Conservation (phyloP, 352 stramenopile species). For the Pythium volutum region DNA sequence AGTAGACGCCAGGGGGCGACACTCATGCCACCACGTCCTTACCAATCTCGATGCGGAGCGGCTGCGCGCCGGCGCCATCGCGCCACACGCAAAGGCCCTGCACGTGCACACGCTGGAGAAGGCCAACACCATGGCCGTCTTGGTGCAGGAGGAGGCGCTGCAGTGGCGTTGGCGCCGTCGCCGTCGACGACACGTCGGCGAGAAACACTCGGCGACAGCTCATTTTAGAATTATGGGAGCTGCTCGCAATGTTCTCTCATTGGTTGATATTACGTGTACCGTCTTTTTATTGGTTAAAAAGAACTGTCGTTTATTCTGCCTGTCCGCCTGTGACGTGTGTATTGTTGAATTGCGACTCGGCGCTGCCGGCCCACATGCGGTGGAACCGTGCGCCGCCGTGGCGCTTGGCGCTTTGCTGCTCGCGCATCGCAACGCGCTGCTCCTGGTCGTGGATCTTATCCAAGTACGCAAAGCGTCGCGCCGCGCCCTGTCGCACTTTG, state of each 20-base stretch:
- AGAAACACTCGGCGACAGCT: slow-evolving; percentile 19
- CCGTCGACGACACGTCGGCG: slow-evolving; percentile 13
- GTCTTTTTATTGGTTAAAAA: slow-evolving; percentile 22
- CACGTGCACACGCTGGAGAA: slow-evolving; percentile 17
- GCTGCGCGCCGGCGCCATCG: slow-evolving; percentile 9
- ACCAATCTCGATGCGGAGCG: slow-evolving; percentile 21
- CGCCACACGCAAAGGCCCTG: slow-evolving; percentile 20
- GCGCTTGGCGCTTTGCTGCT: slow-evolving; percentile 63
- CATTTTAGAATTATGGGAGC: slow-evolving; percentile 9
- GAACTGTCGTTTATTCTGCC: not conserved
- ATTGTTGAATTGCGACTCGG: slow-evolving; percentile 73
- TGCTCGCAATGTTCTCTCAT: not conserved
- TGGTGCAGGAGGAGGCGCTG: too few relatives aligned
- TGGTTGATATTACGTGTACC: slow-evolving; percentile 9
- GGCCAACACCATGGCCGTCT: too few relatives aligned
- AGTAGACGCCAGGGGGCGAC: not conserved
- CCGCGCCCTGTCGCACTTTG: slow-evolving; percentile 45
- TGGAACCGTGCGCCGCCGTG: slow-evolving; percentile 63
- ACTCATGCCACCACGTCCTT: not conserved
- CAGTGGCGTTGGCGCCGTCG: not conserved
- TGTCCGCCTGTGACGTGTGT: slow-evolving; percentile 22
- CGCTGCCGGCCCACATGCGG: slow-evolving; percentile 79
- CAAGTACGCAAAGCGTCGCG: slow-evolving; percentile 53
- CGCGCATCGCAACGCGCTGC: slow-evolving; percentile 41
- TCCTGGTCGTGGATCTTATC: slow-evolving; percentile 61